phyloP scores from a whole-genome alignment of 108 stramenopile genomes.

The Fragilaria radians region DNA sequence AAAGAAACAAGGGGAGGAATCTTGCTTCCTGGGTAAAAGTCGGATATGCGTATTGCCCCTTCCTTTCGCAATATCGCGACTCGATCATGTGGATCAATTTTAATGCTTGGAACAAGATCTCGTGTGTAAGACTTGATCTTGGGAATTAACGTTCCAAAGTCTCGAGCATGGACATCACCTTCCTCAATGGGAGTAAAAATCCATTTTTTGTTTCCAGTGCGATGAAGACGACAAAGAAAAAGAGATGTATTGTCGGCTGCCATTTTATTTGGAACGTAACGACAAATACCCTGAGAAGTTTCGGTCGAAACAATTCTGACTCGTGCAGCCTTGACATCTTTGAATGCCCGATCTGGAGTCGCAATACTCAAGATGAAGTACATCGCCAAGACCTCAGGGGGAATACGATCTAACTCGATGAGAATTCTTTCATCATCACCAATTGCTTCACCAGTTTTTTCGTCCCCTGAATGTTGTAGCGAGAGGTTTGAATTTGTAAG shows the following conservation, averaged over 20 bases:
- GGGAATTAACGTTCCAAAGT: constrained; percentile 42
- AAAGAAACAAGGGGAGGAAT: constrained; percentile 14
- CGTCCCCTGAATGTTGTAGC: no score
- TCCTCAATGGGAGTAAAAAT: constrained; percentile 33
- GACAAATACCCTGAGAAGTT: constrained; percentile 13
- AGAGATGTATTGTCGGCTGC: constrained; percentile 24
- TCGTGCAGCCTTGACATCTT: constrained; percentile 27
- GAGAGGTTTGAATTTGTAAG: constrained; percentile 41
- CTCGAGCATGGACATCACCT: constrained; percentile 22
- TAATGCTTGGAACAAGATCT: constrained; percentile 30
- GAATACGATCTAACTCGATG: constrained; percentile 23
- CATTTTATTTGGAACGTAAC: constrained; percentile 22
- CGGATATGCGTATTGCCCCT: constrained; percentile 25
- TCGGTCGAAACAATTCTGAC: constrained; percentile 17
- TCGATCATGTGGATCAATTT: constrained; percentile 37
- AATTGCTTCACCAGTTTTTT: constrained; percentile 19
- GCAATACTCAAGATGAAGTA: constrained; percentile 40
- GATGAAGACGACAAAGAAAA: constrained; percentile 26
- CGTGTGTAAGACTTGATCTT: constrained; percentile 36
- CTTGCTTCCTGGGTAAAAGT: constrained; percentile 21
- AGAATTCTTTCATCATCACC: constrained; percentile 39
- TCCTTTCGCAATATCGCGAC: constrained; percentile 43
- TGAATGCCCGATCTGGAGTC: constrained; percentile 24
- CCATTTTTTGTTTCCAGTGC: constrained; percentile 20
- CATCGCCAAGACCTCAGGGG: constrained; percentile 20